Conservation (phyloP, 768 basidiomycete species). For the Butyriboletus loyo region DNA sequence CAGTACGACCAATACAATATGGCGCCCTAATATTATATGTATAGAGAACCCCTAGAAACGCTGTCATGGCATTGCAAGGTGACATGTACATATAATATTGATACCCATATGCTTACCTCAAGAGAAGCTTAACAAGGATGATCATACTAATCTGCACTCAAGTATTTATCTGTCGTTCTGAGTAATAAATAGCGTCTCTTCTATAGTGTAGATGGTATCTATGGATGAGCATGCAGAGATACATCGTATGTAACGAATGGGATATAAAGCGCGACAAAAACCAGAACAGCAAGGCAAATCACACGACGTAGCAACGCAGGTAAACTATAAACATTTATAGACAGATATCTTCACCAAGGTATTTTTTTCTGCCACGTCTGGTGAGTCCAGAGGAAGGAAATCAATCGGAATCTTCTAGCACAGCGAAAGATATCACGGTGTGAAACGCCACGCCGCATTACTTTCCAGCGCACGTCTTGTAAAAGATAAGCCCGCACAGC, state of each 20-base stretch:
- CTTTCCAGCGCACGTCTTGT: conserved; percentile 73
- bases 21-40: too few species aligned
- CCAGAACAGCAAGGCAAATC: neutral
- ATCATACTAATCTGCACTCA: neutral
- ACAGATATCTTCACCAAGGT: neutral
- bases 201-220: conserved; percentile 5
- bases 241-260: neutral
- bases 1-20: too few species aligned
- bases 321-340: neutral
- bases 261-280: neutral
- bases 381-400: neutral
- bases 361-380: neutral
- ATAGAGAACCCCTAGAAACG: too few species aligned
- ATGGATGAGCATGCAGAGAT: conserved; percentile 6
- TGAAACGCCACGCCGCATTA: conserved; percentile 21
- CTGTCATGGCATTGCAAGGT: too few species aligned
- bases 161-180: neutral
- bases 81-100: too few species aligned
- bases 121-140: too few species aligned
- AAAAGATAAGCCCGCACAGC: conserved; percentile 77
- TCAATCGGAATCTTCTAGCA: neutral
- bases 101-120: too few species aligned
- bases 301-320: neutral
- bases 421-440: neutral
- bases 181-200: neutral